Percentiles rank a stretch among this genome's conserved stretches.
Evolutionary conservation across 768 basidiomycete genomes (phyloP).

Genomic region (Agrocybe praecox): DNA sequence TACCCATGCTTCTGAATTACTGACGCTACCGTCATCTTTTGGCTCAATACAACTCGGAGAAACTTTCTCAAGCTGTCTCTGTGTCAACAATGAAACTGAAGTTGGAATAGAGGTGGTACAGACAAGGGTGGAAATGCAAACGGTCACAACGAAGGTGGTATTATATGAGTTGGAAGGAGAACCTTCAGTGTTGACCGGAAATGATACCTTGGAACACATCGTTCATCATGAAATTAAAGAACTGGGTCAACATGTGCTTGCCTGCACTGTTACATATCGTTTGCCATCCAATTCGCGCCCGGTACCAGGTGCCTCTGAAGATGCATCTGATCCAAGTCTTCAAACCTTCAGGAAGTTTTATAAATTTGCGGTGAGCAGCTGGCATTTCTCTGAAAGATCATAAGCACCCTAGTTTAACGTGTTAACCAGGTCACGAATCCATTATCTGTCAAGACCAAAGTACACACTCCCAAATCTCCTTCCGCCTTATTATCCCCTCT

Average conservation of each 20-base stretch:
- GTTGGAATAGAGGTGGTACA: slow-evolving; percentile 63
- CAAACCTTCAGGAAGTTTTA: slow-evolving; percentile 88
- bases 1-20: slow-evolving; percentile 74
- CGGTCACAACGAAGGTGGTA: slow-evolving; percentile 62
- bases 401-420: neutral
- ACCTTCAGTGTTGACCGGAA: slow-evolving; percentile 47
- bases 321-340: slow-evolving; percentile 53
- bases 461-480: slow-evolving; percentile 76
- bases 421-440: slow-evolving; percentile 83
- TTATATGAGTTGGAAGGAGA: slow-evolving; percentile 66
- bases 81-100: slow-evolving; percentile 78
- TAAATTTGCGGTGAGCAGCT: slow-evolving; percentile 75
- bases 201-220: slow-evolving; percentile 65
- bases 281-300: slow-evolving; percentile 60
- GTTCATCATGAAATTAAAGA: slow-evolving; percentile 93
- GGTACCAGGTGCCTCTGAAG: slow-evolving; percentile 48
- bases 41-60: slow-evolving; percentile 89
- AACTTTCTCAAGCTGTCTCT: slow-evolving; percentile 82
- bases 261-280: slow-evolving; percentile 84
- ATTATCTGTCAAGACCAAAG: slow-evolving; percentile 93
- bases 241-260: slow-evolving; percentile 87
- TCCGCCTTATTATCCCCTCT: slow-evolving; percentile 62
- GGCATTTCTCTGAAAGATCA: slow-evolving; percentile 9
- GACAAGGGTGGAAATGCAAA: slow-evolving; percentile 86
- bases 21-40: slow-evolving; percentile 82